Base-by-base conservation (phyloP, 1,284 basidiomycete species). In the Tilletia indica region DNA sequence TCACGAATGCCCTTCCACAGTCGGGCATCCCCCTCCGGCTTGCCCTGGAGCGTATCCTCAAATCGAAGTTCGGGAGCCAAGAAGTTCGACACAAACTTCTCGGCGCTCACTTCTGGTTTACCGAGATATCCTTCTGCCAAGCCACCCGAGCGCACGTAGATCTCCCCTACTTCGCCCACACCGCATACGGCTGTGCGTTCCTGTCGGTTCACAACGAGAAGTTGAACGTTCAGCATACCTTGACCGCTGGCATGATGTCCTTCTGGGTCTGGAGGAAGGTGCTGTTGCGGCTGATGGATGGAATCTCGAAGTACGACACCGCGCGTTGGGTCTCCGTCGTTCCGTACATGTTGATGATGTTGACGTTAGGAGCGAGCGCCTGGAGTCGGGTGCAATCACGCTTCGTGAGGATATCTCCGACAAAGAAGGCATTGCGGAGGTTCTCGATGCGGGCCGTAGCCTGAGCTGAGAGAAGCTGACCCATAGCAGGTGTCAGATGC, bases 321-420 rank as follows among this genome's bases (percentile, higher is more conserved):
- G 97, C 97, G 68, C 97, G 92, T 85, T 99, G 97, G 3, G 97
- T 99, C 86, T 99, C 97, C 34, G 97, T 99, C 9, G 97, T 99
- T 34, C 97, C 97, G 85, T 98, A 99, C 97, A 99, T 99, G 88
- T 99, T 99, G 86, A 99, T 91, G 85, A 99, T 84, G 74, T 78
- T 77, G 36, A 96, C 94, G 80, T 99, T 97, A 45, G 90, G 87
- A 0, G 97, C 97, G 66, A 99, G 90, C 4, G 93, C 89, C 85
- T 99, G 97, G 6, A 99, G 88, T 68, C 97, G 92, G 58, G 93
- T 90, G 85, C 97, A 99, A 85, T 99, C 97, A 66, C 97, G 92
- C 86, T 99, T 99, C 77, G 97, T 99, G 72, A 99, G 90, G 47
- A 99, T 91, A 83, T 99, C 97, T n/a, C 97, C 97, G 71, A 99